A percentile compares a stretch with the other conserved stretches of the same genome.
Evolutionary conservation across 805 yeast species (phyloP).

Genomic region (Lipomyces anomalus): DNA sequence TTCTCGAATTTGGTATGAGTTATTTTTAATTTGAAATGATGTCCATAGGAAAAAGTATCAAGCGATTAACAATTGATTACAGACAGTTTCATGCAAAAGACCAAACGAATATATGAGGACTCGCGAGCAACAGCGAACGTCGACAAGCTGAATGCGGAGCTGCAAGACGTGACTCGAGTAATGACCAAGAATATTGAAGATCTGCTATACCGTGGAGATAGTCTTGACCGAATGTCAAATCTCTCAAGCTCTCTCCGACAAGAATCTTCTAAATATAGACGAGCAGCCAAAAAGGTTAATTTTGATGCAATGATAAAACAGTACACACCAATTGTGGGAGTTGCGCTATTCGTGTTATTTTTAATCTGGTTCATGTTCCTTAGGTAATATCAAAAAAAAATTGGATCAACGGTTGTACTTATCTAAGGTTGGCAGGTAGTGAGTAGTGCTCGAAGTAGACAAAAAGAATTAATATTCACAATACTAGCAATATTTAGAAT

Average conservation of each 20-base stretch:
- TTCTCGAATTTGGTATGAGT: slow-evolving; percentile 60
- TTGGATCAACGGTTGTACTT: background rate
- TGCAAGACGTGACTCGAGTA: slow-evolving; percentile 89
- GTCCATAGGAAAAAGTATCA: too few species aligned
- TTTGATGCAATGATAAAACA: slow-evolving; percentile 82
- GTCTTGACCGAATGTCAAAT: slow-evolving; percentile 82
- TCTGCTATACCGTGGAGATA: slow-evolving; percentile 88
- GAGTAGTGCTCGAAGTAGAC: too few species aligned
- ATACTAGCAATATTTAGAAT: background rate
- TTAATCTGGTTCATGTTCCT: slow-evolving; percentile 73
- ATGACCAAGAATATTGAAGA: slow-evolving; percentile 97
- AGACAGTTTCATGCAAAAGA: slow-evolving; percentile 57
- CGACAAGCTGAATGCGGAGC: slow-evolving; percentile 78
- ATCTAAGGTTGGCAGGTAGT: background rate
- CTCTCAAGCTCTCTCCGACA: slow-evolving; percentile 71
- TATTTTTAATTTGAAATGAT: too few species aligned
- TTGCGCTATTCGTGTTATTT: slow-evolving; percentile 60
- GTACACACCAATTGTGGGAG: slow-evolving; percentile 79
- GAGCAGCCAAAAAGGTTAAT: slow-evolving; percentile 85
- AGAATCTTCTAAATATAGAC: slow-evolving; percentile 81
- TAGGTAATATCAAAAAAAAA: slow-evolving; percentile 5
- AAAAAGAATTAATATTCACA: background rate
- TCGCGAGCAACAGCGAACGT: slow-evolving; percentile 83
- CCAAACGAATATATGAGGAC: slow-evolving; percentile 84
- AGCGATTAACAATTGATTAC: too few species aligned